These are phyloP conservation scores for Caryopteris hybrid DNA, from an alignment of 305 asterid genomes.

Conservation along the genomic window DNA sequence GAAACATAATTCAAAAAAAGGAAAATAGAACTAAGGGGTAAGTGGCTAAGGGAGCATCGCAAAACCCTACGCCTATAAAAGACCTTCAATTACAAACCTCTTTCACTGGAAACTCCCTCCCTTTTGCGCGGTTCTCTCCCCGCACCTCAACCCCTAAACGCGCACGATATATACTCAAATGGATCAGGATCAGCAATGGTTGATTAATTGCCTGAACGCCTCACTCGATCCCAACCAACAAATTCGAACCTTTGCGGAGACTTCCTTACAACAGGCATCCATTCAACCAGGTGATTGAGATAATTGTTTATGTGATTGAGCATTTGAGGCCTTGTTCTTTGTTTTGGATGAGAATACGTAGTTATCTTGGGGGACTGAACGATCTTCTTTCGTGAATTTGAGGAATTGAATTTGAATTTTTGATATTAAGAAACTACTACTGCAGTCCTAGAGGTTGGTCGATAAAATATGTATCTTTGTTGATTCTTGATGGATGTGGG, in stretches of 20 bases:
- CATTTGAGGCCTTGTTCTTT: not conserved
- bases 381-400: not conserved
- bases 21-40: no score
- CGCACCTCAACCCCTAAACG: not conserved
- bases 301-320: not conserved
- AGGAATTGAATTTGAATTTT: not conserved
- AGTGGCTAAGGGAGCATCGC: not conserved
- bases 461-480: not conserved
- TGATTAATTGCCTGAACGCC: conserved; percentile 81
- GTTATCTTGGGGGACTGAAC: not conserved
- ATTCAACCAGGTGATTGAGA: conserved; percentile 62
- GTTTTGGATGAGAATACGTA: not conserved
- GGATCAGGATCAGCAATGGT: conserved; percentile 87
- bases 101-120: conserved; percentile 45
- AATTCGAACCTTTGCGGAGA: conserved; percentile 77
- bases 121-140: conserved; percentile 28
- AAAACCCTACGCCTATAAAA: conserved; percentile 53
- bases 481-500: not conserved
- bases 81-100: conserved; percentile 36
- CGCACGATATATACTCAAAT: conserved; percentile 17
- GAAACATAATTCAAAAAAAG: no score
- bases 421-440: not conserved
- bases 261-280: conserved; percentile 83
- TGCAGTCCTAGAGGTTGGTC: not conserved
- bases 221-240: conserved; percentile 82